phyloP scores from a whole-genome alignment of 2,329 filamentous ascomycete species.

The Trichoderma semiorbis region DNA sequence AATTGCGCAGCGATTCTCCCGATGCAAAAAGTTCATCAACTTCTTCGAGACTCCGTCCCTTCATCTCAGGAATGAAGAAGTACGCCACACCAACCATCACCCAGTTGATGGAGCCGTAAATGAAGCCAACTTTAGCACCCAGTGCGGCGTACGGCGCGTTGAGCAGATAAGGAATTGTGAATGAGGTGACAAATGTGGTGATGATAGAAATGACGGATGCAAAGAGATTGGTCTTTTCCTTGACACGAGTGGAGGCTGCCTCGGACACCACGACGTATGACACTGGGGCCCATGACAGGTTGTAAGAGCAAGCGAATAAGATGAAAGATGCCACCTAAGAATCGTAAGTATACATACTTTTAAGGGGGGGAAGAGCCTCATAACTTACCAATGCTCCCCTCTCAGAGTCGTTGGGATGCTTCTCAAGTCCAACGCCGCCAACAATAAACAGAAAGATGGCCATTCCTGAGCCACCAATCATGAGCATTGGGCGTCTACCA shows the following conservation, averaged over 20 bases:
- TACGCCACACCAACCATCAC: constrained; percentile 39
- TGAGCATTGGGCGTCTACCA: constrained; percentile 26
- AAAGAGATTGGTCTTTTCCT: constrained; percentile 32
- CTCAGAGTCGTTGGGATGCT: constrained; percentile 11
- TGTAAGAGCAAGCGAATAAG: constrained; percentile 26
- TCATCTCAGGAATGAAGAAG: constrained; percentile 44
- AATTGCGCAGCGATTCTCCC: constrained; percentile 22
- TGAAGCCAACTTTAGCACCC: constrained; percentile 36
- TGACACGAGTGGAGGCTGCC: constrained; percentile 25
- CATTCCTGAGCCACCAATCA: constrained; percentile 27
- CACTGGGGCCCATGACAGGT: constrained; percentile 29
- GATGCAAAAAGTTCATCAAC: constrained; percentile 25
- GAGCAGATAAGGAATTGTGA: constrained; percentile 38
- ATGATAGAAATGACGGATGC: constrained; percentile 29
- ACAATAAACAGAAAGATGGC: constrained; percentile 26
- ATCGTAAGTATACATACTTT: neutral
- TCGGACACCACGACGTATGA: constrained; percentile 30
- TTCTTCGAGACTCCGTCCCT: constrained; percentile 30
- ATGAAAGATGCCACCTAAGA: constrained; percentile 28
- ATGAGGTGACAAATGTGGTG: constrained; percentile 33
- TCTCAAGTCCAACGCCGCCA: constrained; percentile 22
- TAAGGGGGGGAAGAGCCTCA: neutral
- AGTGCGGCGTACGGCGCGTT: constrained; percentile 34
- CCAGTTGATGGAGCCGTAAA: constrained; percentile 38
- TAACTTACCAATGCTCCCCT: constrained; percentile 9